A percentile compares a stretch with the other conserved stretches of the same genome.
Evolutionary conservation across 129 eudicot species (phyloP).

Genomic region (Scalesia atractyloides): DNA sequence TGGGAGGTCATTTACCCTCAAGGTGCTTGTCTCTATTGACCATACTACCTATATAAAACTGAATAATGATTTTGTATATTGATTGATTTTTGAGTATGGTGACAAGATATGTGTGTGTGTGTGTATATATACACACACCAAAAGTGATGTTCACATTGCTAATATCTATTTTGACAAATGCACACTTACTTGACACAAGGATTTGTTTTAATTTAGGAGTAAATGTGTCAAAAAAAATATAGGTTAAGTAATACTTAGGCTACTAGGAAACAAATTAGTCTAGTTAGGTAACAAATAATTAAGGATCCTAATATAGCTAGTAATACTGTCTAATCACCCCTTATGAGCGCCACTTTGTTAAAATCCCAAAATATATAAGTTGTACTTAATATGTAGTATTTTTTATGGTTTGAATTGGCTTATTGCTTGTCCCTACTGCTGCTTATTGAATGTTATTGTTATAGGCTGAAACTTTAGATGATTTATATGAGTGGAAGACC

Average conservation of each 20-base stretch:
- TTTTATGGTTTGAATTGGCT: background rate
- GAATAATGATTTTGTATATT: background rate
- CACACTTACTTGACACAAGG: background rate
- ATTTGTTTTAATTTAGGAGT: background rate
- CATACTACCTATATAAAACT: conserved; percentile 4
- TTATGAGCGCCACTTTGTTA: background rate
- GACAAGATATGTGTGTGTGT: background rate
- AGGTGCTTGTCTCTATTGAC: conserved; percentile 51
- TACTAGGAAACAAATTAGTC: background rate
- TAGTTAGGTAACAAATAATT: background rate
- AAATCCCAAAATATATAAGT: conserved; percentile 4
- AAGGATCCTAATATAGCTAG: conserved; percentile 1
- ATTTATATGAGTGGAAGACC: conserved; percentile 79
- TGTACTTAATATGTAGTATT: too few relatives aligned
- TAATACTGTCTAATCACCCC: background rate
- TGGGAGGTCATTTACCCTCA: conserved; percentile 94
- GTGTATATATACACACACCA: background rate
- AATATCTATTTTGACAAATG: background rate
- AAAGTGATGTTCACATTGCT: background rate
- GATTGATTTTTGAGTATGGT: background rate
- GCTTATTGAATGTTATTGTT: conserved; percentile 27
- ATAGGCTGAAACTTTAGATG: conserved; percentile 93
- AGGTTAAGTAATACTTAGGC: background rate
- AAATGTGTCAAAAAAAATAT: too few relatives aligned
- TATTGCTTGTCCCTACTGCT: conserved; percentile 15